Base-by-base conservation (phyloP, 495 filamentous ascomycete species). In the Aspergillus carlsbadensis region DNA sequence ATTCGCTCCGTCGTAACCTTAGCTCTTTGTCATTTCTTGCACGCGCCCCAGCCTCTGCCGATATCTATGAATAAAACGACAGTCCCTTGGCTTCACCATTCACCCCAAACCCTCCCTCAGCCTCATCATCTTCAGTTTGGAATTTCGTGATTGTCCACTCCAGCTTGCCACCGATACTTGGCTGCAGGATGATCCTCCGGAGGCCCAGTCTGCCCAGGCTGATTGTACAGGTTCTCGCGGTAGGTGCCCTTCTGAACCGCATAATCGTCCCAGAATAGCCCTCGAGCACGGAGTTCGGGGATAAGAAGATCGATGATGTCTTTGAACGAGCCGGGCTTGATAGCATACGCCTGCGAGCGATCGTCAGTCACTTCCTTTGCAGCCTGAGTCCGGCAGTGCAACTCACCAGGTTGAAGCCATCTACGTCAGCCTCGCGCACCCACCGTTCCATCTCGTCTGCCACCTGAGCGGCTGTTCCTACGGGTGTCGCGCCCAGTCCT, bases 271-370 rank as follows among this genome's bases (percentile, higher is more conserved):
- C 74, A 76, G 68, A 82, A 80, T 8, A 82, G 63, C 2, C 77
- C 75, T 5, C 79, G 67, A 7, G 62, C 61, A 33, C 76, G 77
- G 13, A 81, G 56, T 65, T 80, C 69, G 39, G 79, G 71, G 10
- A 75, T 59, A 47, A 75, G 65, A 11, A 80, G 58, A 34, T 87
- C 80, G 53, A 83, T 79, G 34, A 87, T 76, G 52, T 87, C 85
- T 47, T 80, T 75, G 73, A 88, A 88, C 0, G 83, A 82, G 33
- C 79, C 77, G 0, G 85, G 85, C 51, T 82, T 82, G 46, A 85
- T 68, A 0, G 80, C 80, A 50, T 87, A 87, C 21, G 79, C 81
- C 80, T 78, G 34, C 7, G 18, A 5, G 13, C 13, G 34, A 54
- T 60, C 64, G 55, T 22, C 10, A 36, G 17, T 33, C 6, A 7